These are phyloP conservation scores for Cryptosporidium felis DNA, from an alignment of 169 alveolate genomes.

Conservation along the genomic window DNA sequence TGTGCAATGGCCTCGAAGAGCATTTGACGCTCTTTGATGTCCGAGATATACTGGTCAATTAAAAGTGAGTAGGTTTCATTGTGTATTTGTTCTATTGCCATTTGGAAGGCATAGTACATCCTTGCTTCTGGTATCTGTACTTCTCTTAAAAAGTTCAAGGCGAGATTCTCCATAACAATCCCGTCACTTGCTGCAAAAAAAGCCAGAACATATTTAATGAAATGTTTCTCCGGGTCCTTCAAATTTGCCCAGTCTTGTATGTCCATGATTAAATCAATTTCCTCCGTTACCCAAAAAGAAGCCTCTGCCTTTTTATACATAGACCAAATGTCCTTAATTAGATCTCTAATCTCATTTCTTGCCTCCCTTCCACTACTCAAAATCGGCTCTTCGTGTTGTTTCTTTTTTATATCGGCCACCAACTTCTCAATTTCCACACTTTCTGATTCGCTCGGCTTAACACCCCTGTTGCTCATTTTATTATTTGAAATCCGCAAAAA, in stretches of 20 bases:
- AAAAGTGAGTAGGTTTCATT: constrained; percentile 94
- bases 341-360: background rate
- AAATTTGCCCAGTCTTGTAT: constrained; percentile 93
- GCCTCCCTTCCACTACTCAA: background rate
- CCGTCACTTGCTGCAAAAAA: constrained; percentile 99
- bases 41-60: constrained; percentile 88
- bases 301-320: constrained; percentile 98
- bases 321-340: constrained; percentile 88
- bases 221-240: constrained; percentile 90
- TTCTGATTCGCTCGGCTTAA: too few species aligned
- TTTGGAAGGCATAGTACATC: constrained; percentile 96
- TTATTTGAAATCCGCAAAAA: too few species aligned
- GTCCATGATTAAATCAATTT: constrained; percentile 95
- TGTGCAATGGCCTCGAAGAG: constrained; percentile 94
- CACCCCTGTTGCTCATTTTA: too few species aligned
- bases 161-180: constrained; percentile 97
- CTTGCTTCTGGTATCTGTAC: constrained; percentile 96
- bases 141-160: constrained; percentile 92
- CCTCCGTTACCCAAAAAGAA: constrained; percentile 98
- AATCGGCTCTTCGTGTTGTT: constrained; percentile 21
- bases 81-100: constrained; percentile 98
- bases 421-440: background rate
- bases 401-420: constrained; percentile 4
- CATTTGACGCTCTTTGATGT: constrained; percentile 90
- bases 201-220: constrained; percentile 94